phyloP scores from a whole-genome alignment of 768 basidiomycete species.

The Auriscalpium orientale region DNA sequence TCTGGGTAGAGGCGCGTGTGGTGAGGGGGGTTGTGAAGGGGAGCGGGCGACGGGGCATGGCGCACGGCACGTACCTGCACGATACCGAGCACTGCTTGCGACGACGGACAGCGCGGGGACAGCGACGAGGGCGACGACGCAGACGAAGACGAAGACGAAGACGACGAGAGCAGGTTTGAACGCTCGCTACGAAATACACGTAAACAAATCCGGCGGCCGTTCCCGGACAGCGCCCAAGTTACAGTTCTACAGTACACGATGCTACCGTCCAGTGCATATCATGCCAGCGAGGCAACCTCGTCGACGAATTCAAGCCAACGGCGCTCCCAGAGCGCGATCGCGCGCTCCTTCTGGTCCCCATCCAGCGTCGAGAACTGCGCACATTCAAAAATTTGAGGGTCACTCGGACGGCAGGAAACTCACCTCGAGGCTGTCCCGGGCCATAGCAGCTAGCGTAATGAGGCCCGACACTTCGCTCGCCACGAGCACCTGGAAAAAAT shows the following conservation, averaged over 20 bases:
- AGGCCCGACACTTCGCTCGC: constrained; percentile 62
- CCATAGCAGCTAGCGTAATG: constrained; percentile 51
- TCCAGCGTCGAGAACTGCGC: constrained; percentile 6
- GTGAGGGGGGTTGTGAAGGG: constrained; percentile 24
- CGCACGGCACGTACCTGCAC: constrained; percentile 12
- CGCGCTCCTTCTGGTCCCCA: constrained; percentile 1
- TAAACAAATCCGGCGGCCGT: neutral
- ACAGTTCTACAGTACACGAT: neutral
- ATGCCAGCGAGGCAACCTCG: neutral
- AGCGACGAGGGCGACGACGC: neutral
- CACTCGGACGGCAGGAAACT: neutral
- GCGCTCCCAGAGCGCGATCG: neutral
- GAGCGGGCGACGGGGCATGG: constrained; percentile 15
- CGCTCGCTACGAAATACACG: neutral
- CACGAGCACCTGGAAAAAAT: constrained; percentile 75
- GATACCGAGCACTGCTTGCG: too few relatives aligned
- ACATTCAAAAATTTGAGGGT: neutral
- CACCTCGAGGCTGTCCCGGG: constrained; percentile 60
- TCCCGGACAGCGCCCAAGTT: neutral
- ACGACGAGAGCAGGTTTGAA: neutral
- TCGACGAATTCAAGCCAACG: constrained; percentile 4
- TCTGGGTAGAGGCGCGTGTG: constrained; percentile 15
- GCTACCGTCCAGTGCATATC: too few relatives aligned
- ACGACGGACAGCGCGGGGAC: constrained; percentile 1
- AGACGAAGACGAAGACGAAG: constrained; percentile 6